These are phyloP conservation scores for Peronosclerospora sorghi DNA, from an alignment of 352 stramenopile genomes.

Conservation along the genomic window DNA sequence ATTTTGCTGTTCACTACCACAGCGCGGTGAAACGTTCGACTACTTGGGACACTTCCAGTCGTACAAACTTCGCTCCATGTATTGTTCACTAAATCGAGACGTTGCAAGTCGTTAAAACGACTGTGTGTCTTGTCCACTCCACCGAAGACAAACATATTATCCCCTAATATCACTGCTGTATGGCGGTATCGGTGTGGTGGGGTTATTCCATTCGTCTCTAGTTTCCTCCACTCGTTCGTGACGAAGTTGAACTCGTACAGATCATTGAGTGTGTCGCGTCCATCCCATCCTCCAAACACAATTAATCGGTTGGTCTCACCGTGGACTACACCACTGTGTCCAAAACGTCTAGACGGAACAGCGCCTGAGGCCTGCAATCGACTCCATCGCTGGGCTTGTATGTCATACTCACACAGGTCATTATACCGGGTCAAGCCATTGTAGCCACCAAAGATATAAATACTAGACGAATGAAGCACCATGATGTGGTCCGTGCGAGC, in stretches of 20 bases:
- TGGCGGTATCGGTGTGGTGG: constrained; percentile 79
- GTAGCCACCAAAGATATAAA: constrained; percentile 86
- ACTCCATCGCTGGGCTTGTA: constrained; percentile 43
- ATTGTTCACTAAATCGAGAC: constrained; percentile 66
- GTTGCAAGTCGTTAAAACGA: constrained; percentile 80
- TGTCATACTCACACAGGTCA: constrained; percentile 68
- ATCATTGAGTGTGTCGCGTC: constrained; percentile 77
- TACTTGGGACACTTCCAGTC: constrained; percentile 69
- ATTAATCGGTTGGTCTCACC: constrained; percentile 54
- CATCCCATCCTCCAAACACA: constrained; percentile 82
- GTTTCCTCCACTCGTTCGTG: constrained; percentile 54
- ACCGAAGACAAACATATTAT: constrained; percentile 85
- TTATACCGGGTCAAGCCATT: constrained; percentile 76
- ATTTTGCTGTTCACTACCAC: constrained; percentile 74
- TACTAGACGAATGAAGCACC: constrained; percentile 63
- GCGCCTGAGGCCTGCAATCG: constrained; percentile 33
- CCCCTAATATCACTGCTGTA: constrained; percentile 69
- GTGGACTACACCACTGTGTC: constrained; percentile 76
- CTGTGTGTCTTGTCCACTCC: constrained; percentile 85
- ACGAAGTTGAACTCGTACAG: constrained; percentile 70
- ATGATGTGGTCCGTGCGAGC: constrained; percentile 83
- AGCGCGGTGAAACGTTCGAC: constrained; percentile 78
- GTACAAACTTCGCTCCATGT: constrained; percentile 80
- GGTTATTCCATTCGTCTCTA: constrained; percentile 39
- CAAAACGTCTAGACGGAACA: constrained; percentile 62